phyloP scores from a whole-genome alignment of 75 land plant species.

The Pseudotsuga menziesii region DNA sequence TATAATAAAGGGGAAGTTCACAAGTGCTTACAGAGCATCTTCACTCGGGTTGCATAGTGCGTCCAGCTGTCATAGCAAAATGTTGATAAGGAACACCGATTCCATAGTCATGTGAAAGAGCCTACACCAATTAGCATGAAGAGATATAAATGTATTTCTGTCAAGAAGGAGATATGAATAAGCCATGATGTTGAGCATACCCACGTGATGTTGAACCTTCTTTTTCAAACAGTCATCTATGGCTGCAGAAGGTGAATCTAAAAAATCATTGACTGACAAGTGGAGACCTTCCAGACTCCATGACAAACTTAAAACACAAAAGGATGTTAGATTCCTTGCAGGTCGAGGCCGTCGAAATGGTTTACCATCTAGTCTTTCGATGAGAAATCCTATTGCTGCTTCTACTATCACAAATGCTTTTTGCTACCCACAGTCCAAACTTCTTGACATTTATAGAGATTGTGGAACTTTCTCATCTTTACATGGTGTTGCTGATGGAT shows the following conservation, averaged over 20 bases:
- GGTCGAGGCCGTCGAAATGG: conserved; percentile 75
- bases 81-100: no score
- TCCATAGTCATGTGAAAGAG: no score
- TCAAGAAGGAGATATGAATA: no score
- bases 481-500: conserved; percentile 36
- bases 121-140: no score
- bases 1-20: no score
- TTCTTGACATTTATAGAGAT: conserved; percentile 83
- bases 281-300: conserved; percentile 73
- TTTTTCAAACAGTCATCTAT: conserved; percentile 17
- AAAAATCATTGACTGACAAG: conserved; percentile 56
- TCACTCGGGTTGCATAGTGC: no score
- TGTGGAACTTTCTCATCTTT: conserved; percentile 17
- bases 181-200: no score
- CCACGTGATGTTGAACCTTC: no score
- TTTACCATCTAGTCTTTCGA: conserved; percentile 10
- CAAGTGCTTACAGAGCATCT: no score
- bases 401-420: conserved; percentile 19
- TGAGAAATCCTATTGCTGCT: conserved; percentile 52
- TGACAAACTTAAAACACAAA: conserved; percentile 54
- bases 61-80: no score
- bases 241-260: conserved; percentile 53
- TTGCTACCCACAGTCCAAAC: conserved; percentile 89
- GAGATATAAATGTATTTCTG: no score
- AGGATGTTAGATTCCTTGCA: conserved; percentile 66